Evolutionary conservation across 1,139 yeast species (phyloP).

Genomic region (Candida sp.): DNA sequence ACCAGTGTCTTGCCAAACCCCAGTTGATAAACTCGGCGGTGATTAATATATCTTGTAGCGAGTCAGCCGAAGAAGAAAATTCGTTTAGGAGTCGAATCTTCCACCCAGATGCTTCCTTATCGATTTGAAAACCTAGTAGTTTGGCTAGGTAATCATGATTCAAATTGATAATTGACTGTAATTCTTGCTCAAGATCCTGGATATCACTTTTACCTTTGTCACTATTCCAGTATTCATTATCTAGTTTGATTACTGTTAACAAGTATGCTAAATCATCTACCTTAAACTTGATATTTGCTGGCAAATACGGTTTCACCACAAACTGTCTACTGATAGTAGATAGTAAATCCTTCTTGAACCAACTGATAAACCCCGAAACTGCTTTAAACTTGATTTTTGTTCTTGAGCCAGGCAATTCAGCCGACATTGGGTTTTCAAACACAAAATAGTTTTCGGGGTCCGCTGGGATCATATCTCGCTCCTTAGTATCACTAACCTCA

Average conservation of each 20-base stretch:
- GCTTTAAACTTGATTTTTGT: constrained; percentile 61
- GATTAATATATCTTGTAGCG: constrained; percentile 64
- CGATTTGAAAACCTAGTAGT: constrained; percentile 71
- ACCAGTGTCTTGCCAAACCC: constrained; percentile 83
- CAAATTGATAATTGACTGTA: constrained; percentile 57
- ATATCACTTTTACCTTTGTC: constrained; percentile 72
- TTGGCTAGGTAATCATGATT: constrained; percentile 64
- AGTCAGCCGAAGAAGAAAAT: constrained; percentile 49
- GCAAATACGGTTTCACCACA: constrained; percentile 71
- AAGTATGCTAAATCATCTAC: constrained; percentile 41
- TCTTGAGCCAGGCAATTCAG: constrained; percentile 34
- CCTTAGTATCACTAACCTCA: constrained; percentile 35
- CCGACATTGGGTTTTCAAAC: constrained; percentile 64
- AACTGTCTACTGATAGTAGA: constrained; percentile 52
- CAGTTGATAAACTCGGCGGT: constrained; percentile 66
- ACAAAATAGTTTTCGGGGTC: constrained; percentile 43
- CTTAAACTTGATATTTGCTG: constrained; percentile 24
- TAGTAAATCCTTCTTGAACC: constrained; percentile 50
- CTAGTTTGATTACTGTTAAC: constrained; percentile 67
- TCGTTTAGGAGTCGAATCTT: constrained; percentile 67
- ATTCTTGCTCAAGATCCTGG: constrained; percentile 69
- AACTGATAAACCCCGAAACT: constrained; percentile 62
- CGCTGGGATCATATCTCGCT: constrained; percentile 28
- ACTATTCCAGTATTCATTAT: constrained; percentile 65
- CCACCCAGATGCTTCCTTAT: constrained; percentile 52